phyloP scores from a whole-genome alignment of 31 red algal genomes.

The Endocladia muricata region DNA sequence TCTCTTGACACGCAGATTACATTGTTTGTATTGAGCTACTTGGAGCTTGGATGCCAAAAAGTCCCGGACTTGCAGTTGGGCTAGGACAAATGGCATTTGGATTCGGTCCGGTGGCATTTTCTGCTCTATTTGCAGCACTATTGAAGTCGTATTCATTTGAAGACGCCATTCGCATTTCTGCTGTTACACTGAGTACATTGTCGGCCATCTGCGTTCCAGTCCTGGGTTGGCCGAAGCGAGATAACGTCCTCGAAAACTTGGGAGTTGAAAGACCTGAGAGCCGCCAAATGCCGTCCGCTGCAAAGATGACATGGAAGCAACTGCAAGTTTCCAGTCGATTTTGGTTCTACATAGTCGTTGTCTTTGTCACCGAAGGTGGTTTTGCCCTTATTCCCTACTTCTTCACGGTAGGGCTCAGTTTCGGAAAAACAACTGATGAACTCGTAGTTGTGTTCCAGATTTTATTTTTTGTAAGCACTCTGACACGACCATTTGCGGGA shows the following conservation, averaged over 20 bases:
- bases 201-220: too few relatives aligned
- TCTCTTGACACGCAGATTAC: not conserved
- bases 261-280: too few relatives aligned
- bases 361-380: slow-evolving; percentile 10
- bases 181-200: too few relatives aligned
- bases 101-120: slow-evolving; percentile 9
- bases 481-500: slow-evolving; percentile 7
- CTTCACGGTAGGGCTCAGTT: slow-evolving; percentile 17
- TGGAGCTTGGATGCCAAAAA: slow-evolving; percentile 13
- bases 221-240: too few relatives aligned
- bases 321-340: slow-evolving; percentile 3
- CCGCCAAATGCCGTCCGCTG: too few relatives aligned
- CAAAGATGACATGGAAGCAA: slow-evolving; percentile 21
- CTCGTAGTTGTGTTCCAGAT: slow-evolving; percentile 2
- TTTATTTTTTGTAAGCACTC: slow-evolving; percentile 1
- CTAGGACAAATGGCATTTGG: slow-evolving; percentile 9
- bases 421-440: not conserved
- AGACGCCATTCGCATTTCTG: too few relatives aligned
- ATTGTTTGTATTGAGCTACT: slow-evolving; percentile 13
- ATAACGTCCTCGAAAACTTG: too few relatives aligned
- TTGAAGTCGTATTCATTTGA: too few relatives aligned
- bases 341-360: slow-evolving; percentile 23
- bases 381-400: slow-evolving; percentile 30
- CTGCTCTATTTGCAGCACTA: not conserved
- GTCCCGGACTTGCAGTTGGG: slow-evolving; percentile 19